Base-by-base conservation (phyloP, 352 stramenopile genomes). In the Globisporangium splendens region DNA sequence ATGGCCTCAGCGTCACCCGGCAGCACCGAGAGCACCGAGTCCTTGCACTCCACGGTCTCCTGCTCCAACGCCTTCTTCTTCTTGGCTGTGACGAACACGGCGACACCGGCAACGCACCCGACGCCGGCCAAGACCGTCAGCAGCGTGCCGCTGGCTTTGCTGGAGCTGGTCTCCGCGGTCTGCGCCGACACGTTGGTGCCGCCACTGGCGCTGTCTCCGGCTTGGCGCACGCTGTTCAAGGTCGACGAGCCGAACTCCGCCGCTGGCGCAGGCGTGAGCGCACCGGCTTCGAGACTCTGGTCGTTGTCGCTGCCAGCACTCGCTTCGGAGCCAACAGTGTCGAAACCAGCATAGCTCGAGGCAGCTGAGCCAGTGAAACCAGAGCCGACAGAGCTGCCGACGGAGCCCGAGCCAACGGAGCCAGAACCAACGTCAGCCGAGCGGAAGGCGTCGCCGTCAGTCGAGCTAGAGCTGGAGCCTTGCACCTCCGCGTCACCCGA, bases 41-140 rank as follows among this genome's bases (percentile, higher is more conserved):
- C 56, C 50, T 63, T 63, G 33, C 28, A 8, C 28, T 35, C 28
- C 28, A 35, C 28, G 28, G 57, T 52, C 43, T 63, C 57, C 41
- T 54, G 62, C 8, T 77, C 69, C 31, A 77, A 50, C 59, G 63
- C n/a, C 10, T 58, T 61, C 65, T 71, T 72, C 69, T 72, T 70
- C 46, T 66, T 66, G n/a, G 69, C 66, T 15, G 71, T 62, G 52
- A 77, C 69, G 42, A 63, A 66, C 8, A 73, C 59, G 15, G 38
- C 57, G 11, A 31, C 22, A 48, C 59, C 69, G 2, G 59, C 65
- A 14, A 67, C 56, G 15, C 43, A 51, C 14, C 55, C 69, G 11
- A 71, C 48, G 1, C 51, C 68, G 24, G 54, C 58, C 2, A 71
- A 46, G 8, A 71, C 44, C 5, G 60, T n/a, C 11, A 73, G 3